Conservation (phyloP, 176 grass and related monocot genomes). For the Tillandsia fasciculata region DNA sequence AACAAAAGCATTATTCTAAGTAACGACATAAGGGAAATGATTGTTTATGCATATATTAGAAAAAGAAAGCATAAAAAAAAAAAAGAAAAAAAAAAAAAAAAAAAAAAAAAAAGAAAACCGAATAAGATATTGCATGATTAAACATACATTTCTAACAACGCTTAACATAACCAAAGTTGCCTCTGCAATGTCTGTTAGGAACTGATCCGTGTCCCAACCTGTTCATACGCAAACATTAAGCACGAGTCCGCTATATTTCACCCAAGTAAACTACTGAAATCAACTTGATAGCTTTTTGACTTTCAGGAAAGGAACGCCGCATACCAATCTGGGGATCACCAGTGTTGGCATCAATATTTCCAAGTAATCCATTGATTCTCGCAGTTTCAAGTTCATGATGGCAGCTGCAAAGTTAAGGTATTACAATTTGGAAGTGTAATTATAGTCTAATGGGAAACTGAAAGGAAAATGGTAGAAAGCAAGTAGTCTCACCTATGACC, state of each 20-base stretch:
- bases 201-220: conserved; percentile 99
- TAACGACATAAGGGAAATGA: not conserved
- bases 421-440: conserved; percentile 3
- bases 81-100: no score
- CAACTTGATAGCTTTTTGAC: not conserved
- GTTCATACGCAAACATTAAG: conserved; percentile 10
- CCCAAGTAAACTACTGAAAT: not conserved
- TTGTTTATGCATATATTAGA: not conserved
- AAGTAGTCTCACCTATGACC: conserved; percentile 49
- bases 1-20: not conserved
- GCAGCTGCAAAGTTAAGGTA: conserved; percentile 46
- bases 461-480: not conserved
- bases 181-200: conserved; percentile 88
- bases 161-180: conserved; percentile 87
- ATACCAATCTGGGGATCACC: conserved; percentile 88
- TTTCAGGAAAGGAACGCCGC: conserved; percentile 8
- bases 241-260: not conserved
- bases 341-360: conserved; percentile 91
- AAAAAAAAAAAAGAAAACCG: no score
- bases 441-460: not conserved
- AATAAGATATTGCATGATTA: not conserved
- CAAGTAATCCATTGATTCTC: conserved; percentile 74
- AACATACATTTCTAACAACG: conserved; percentile 99
- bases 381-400: conserved; percentile 97
- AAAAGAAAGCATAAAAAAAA: not conserved